A percentile compares a stretch with the other conserved stretches of the same genome.
Evolutionary conservation across 2,329 filamentous ascomycete species (phyloP).

Genomic region (Zopfia rhizophila): DNA sequence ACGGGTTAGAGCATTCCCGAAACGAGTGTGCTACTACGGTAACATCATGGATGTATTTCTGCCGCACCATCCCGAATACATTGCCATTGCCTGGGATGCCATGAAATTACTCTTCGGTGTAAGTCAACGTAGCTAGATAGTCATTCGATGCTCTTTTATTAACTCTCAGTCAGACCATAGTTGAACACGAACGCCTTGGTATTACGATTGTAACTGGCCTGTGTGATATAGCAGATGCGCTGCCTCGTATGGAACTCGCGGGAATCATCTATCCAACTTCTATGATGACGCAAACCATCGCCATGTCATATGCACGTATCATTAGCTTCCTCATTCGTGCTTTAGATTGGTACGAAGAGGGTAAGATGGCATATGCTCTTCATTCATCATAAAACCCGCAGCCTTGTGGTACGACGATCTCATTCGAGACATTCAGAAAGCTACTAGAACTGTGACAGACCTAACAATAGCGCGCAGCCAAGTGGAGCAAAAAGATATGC

Average conservation of each 20-base stretch:
- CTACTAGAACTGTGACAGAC: conserved; percentile 3
- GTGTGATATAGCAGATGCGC: conserved; percentile 16
- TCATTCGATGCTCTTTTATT: background rate
- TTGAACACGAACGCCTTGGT: conserved; percentile 21
- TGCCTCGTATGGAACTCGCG: conserved; percentile 15
- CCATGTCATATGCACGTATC: conserved; percentile 34
- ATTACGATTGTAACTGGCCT: conserved; percentile 14
- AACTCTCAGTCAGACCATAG: conserved; percentile 3
- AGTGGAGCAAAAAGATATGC: conserved; percentile 22
- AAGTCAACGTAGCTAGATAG: conserved; percentile 3
- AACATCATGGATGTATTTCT: conserved; percentile 34
- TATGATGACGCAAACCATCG: conserved; percentile 28
- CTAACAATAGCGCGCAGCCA: conserved; percentile 16
- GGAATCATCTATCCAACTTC: conserved; percentile 31
- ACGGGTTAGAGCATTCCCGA: conserved; percentile 17
- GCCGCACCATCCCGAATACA: conserved; percentile 44
- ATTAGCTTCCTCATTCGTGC: conserved; percentile 36
- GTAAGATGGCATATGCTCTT: conserved; percentile 26
- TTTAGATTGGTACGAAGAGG: conserved; percentile 38
- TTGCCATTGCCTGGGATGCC: conserved; percentile 37
- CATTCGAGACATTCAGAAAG: conserved; percentile 16
- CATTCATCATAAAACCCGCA: conserved; percentile 29
- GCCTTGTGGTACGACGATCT: conserved; percentile 32
- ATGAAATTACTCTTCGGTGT: conserved; percentile 37
- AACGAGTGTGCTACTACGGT: conserved; percentile 27